Percentiles rank a stretch among this genome's conserved stretches.
These are phyloP conservation scores for Lachnum nothofagi DNA, from an alignment of 2,329 filamentous ascomycete species.

Conservation along the genomic window DNA sequence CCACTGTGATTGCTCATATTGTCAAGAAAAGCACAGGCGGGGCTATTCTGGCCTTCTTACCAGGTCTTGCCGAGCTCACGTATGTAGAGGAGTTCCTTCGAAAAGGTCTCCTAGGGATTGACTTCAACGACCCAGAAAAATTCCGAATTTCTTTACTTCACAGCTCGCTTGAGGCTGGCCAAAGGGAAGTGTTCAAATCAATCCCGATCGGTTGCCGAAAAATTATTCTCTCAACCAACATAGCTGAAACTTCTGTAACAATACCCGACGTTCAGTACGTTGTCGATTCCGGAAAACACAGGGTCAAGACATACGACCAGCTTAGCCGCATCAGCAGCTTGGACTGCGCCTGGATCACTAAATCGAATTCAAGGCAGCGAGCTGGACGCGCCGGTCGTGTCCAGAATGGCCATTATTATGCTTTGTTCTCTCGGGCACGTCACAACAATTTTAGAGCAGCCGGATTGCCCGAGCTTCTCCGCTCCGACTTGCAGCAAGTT, in stretches of 20 bases:
- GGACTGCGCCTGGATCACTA: constrained; percentile 87
- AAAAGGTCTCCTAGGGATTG: constrained; percentile 60
- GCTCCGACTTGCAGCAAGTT: constrained; percentile 85
- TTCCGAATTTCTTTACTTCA: constrained; percentile 83
- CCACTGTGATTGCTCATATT: constrained; percentile 85
- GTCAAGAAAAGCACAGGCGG: constrained; percentile 71
- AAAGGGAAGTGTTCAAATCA: constrained; percentile 77
- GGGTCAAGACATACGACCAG: constrained; percentile 86
- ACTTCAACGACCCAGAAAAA: constrained; percentile 62
- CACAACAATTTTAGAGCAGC: constrained; percentile 69
- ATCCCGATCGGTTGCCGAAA: constrained; percentile 76
- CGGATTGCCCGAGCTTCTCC: constrained; percentile 83
- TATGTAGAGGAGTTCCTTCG: constrained; percentile 64
- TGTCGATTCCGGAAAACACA: constrained; percentile 88
- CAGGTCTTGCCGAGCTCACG: constrained; percentile 84
- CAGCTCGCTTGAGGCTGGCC: constrained; percentile 76
- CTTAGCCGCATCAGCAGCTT: constrained; percentile 84
- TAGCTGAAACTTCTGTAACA: constrained; percentile 95
- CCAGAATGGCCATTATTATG: constrained; percentile 81
- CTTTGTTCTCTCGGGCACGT: constrained; percentile 88
- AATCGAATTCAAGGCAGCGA: constrained; percentile 86
- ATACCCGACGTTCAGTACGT: constrained; percentile 94
- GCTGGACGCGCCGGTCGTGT: constrained; percentile 90
- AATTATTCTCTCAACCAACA: constrained; percentile 88
- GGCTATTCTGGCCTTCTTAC: constrained; percentile 86